phyloP scores from a whole-genome alignment of 225 moss, liverwort and hornwort species.

The Pseudisothecium myosuroides region DNA sequence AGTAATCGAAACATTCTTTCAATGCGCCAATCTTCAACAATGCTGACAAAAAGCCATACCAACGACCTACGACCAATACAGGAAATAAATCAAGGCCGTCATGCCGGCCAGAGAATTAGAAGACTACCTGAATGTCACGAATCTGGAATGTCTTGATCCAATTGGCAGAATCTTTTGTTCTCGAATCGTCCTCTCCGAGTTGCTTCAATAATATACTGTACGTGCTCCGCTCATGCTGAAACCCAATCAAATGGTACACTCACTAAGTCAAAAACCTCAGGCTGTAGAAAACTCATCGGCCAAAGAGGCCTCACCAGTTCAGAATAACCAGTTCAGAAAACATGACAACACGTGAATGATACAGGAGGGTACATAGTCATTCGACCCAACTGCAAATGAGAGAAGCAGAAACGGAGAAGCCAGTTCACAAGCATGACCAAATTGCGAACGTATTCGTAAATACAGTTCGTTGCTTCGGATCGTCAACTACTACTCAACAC shows the following conservation, averaged over 20 bases:
- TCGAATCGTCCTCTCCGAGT: slow-evolving; percentile 85
- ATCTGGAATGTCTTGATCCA: slow-evolving; percentile 98
- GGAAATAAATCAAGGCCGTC: neutral
- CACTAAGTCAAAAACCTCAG: neutral
- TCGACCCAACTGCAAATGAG: neutral
- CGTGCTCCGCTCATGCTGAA: slow-evolving; percentile 86
- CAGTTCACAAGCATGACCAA: neutral
- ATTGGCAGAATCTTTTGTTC: slow-evolving; percentile 88
- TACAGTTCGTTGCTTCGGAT: neutral
- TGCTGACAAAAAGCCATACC: neutral
- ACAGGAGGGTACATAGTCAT: neutral
- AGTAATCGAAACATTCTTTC: neutral
- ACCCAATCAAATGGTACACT: neutral
- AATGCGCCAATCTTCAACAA: neutral
- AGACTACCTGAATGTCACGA: slow-evolving; percentile 67
- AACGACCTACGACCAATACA: neutral
- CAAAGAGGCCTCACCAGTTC: neutral
- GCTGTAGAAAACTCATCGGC: neutral
- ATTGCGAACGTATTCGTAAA: too few species aligned
- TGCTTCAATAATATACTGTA: slow-evolving; percentile 70
- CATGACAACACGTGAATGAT: neutral
- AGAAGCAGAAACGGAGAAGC: neutral
- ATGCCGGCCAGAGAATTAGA: neutral
- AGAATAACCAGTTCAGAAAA: neutral
- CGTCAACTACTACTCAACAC: neutral